phyloP scores from a whole-genome alignment of 192 early-diverging fungal species.

The Coemansia biformis region DNA sequence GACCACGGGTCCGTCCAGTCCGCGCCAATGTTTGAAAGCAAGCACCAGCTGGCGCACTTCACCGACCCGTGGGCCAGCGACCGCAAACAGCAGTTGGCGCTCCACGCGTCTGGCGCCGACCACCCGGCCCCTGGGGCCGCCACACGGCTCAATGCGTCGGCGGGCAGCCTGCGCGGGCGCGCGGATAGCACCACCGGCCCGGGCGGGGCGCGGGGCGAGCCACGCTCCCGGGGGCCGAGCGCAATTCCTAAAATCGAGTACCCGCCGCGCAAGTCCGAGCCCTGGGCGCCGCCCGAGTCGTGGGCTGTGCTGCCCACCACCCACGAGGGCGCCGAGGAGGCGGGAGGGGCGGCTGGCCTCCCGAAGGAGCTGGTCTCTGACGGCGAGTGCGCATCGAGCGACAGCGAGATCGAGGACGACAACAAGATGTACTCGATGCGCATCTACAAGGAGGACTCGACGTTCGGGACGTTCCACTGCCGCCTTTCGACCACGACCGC shows the following conservation, averaged over 20 bases:
- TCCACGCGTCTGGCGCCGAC: conserved; percentile 2
- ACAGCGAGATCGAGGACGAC: conserved; percentile 37
- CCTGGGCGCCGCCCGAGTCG: conserved; percentile 66
- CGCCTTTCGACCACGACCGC: conserved; percentile 62
- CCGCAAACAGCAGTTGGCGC: conserved; percentile 23
- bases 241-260: conserved; percentile 21
- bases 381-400: conserved; percentile 23
- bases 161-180: conserved; percentile 10
- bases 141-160: conserved; percentile 9
- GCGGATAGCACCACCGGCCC: not conserved
- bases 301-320: conserved; percentile 61
- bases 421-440: conserved; percentile 59
- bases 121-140: no score
- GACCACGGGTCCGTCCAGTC: conserved; percentile 37
- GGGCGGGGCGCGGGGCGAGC: no score
- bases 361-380: conserved; percentile 30
- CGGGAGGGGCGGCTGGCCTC: conserved; percentile 14
- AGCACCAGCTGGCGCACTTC: conserved; percentile 27
- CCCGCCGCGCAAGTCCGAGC: conserved; percentile 45
- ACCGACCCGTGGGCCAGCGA: conserved; percentile 48
- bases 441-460: conserved; percentile 72
- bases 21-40: conserved; percentile 24
- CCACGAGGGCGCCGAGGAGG: conserved; percentile 33
- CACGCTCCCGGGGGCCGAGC: no score
- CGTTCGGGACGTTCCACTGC: conserved; percentile 74